Evolutionary conservation across 139 green algal genomes (phyloP), one percentile per base, ranked within the genome.

Genomic region (Auxenochlorella pyrenoidosa): DNA sequence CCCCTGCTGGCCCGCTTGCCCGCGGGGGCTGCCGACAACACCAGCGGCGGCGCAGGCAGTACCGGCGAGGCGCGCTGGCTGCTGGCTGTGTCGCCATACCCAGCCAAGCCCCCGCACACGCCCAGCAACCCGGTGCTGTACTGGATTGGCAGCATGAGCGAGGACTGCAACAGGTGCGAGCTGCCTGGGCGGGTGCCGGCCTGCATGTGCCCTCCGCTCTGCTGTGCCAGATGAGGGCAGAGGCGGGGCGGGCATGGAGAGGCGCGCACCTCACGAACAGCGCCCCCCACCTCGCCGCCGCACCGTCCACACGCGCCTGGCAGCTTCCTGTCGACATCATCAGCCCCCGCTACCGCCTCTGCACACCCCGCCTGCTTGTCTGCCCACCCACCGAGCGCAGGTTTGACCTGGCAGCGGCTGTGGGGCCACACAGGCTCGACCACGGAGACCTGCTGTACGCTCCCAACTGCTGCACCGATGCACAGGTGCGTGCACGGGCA

Each of bases 361-460:
- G n/a, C n/a, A n/a, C n/a, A n/a, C n/a, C n/a, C n/a, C 34, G 8
- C 26, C 4, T 41, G 51, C 63, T 47, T 24, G 43, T 43, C 2
- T 76, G 70, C 34, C n/a, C 30, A 8, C 36, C 30, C 34, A 19
- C 21, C 34, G 18, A 4, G 54, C 26, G 60, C 79, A 88, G 75
- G 63, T 92, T 92, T 87, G 75, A 88, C 32, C 60, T 95, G 81
- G 88, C 89, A 2, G 66, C 36, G 0, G 91, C 93, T 2, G 82
- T 87, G 24, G 93, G 93, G 21, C 93, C 93, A 36, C 88, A 88
- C 54, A 71, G 87, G 19, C 87, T 96, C 63, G 93, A 96, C 75
- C 84, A 94, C 24, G 93, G 93, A 1, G 91, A 96, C 63, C 66
- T 94, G 12, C 88, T 96, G 8, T 96, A 96, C 76, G 93, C 93